These are phyloP conservation scores for Penicillium daleae DNA, from an alignment of 495 filamentous ascomycete species.

Conservation along the genomic window DNA sequence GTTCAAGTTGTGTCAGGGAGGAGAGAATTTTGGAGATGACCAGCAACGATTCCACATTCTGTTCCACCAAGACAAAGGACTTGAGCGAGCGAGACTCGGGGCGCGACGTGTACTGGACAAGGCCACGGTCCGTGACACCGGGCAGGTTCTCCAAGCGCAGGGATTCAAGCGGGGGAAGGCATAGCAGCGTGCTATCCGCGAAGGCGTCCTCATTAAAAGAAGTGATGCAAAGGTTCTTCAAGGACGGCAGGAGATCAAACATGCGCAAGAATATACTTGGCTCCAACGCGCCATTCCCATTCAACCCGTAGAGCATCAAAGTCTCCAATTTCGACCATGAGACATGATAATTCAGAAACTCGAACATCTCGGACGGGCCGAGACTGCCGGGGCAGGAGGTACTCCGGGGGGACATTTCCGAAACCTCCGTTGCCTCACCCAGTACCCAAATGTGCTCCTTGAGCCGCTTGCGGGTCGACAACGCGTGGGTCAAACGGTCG, in stretches of 20 bases:
- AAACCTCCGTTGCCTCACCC: slow-evolving; percentile 49
- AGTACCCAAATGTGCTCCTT: slow-evolving; percentile 84
- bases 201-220: slow-evolving; percentile 73
- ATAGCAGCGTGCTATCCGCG: slow-evolving; percentile 68
- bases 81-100: slow-evolving; percentile 58
- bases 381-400: slow-evolving; percentile 57
- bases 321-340: slow-evolving; percentile 75
- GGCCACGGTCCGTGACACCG: slow-evolving; percentile 76
- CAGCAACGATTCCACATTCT: slow-evolving; percentile 66
- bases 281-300: slow-evolving; percentile 61
- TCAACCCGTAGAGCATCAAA: slow-evolving; percentile 70
- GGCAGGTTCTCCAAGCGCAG: slow-evolving; percentile 76
- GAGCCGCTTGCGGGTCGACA: slow-evolving; percentile 73
- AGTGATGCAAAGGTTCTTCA: slow-evolving; percentile 76
- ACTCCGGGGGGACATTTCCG: slow-evolving; percentile 48
- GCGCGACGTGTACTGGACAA: slow-evolving; percentile 70
- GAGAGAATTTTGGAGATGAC: slow-evolving; percentile 77
- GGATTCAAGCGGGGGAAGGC: slow-evolving; percentile 71
- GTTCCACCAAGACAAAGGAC: slow-evolving; percentile 66
- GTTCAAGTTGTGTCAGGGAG: slow-evolving; percentile 62
- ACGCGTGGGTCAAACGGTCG: slow-evolving; percentile 73
- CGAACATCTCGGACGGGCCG: slow-evolving; percentile 62
- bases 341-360: slow-evolving; percentile 70
- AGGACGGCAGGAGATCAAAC: slow-evolving; percentile 66
- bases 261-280: slow-evolving; percentile 69